Base-by-base conservation (phyloP, 2,329 filamentous ascomycete genomes). In the Apiospora arundinis region DNA sequence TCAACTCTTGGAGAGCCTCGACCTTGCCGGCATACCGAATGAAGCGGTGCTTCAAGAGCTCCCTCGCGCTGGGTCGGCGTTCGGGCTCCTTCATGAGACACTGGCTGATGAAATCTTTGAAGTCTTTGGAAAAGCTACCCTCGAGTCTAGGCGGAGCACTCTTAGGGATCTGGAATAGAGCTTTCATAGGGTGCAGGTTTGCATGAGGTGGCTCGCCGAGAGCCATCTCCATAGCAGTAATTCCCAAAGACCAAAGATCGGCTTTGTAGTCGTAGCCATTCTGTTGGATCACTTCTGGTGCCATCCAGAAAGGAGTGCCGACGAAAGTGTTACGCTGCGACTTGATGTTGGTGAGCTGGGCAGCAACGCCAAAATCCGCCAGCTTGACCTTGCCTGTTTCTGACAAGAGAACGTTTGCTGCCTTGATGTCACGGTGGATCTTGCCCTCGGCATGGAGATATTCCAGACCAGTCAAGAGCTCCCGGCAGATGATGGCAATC, bases 311-410 rank as follows among this genome's bases (percentile, higher is more conserved):
- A 0, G 96, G 96, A 0, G 95, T 98, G 25, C 96, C 96, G 25
- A 99, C 96, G 78, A 99, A 98, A 0, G 96, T 99, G 82, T 98
- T 95, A 70, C 96, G 91, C 81, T 98, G 95, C 2, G 95, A 98
- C 83, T 98, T 98, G 84, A 98, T 97, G 80, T 98, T 97, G 73
- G 94, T 97, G 77, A 99, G 87, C 81, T 99, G 96, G 42, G 96
- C 95, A 9, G 96, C 96, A 56, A 99, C 96, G 72, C 96, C 96
- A 80, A 99, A 99, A 83, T 99, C 95, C 52, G 95, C 95, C 76
- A 98, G 87, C 86, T 98, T 98, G 80, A 98, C 95, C 79, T 94
- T 95, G 78, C 95, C 95, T 4, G 89, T 87, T 76, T 95, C 92
- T 0, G 95, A 96, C n/a, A 98, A 87, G n/a, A 98, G 88, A 44